Base-by-base conservation (phyloP, 768 basidiomycete species). In the Tulasnella sp. region DNA sequence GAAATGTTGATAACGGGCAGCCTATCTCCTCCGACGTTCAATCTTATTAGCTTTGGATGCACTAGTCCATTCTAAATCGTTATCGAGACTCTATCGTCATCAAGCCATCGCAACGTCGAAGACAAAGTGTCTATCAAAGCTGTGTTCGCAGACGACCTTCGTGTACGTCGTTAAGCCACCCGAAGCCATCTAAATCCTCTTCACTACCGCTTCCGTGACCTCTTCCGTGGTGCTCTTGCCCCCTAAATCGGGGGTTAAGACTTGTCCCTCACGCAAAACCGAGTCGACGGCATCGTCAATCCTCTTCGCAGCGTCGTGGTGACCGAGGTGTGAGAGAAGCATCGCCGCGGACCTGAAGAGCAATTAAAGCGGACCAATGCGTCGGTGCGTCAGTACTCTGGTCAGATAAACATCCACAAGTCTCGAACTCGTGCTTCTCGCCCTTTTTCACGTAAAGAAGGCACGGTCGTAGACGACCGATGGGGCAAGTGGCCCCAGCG, bases 241-340 rank as follows among this genome's bases (percentile, higher is more conserved):
- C 14, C 86, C 86, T n/a, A 88, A 79, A 81, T 88, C 88, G 19
- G 86, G 87, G 24, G 87, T 88, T 52, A 84, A 78, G 79, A 85
- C 84, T 48, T 82, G 81, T n/a, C 87, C 87, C 71, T 86, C 84
- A 19, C 83, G 77, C n/a, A 88, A 84, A 8, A 87, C 86, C 31
- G 82, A 82, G 80, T 88, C 87, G 76, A 88, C 88, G n/a, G 88
- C 87, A 34, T 85, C 84, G 84, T 88, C 86, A 84, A 88, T 86
- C 78, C 83, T 81, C 39, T 86, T 83, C 12, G 87, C 87, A 6
- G 86, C 84, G 56, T 85, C 86, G 77, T 83, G 81, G 85, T 86
- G 87, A 31, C 87, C 87, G 77, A 88, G 84, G 82, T 87, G 86
- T 62, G 86, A 85, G 78, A 88, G 86, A 79, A 88, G 84, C 80